Percentiles rank a stretch among this genome's conserved stretches.
These are phyloP conservation scores for Kwoniella sp. DNA, from an alignment of 768 basidiomycete genomes.

Conservation along the genomic window DNA sequence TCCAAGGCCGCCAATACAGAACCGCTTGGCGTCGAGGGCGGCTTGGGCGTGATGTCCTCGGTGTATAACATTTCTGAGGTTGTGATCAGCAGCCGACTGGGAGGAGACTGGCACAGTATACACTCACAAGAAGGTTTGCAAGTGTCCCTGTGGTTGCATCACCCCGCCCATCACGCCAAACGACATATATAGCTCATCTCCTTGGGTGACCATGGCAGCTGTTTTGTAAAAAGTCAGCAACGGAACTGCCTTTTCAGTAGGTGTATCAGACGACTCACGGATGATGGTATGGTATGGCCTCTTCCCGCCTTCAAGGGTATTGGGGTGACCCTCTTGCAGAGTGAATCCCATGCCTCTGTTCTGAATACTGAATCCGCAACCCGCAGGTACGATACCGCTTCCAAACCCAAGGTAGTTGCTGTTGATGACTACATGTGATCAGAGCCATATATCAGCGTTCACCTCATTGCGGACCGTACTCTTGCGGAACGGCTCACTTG, in stretches of 20 bases:
- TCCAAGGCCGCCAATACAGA: conserved; percentile 31
- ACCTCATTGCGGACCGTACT: neutral
- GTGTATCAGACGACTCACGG: conserved; percentile 14
- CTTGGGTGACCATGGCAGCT: conserved; percentile 39
- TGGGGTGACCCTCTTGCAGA: conserved; percentile 75
- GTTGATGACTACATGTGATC: conserved; percentile 58
- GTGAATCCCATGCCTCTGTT: conserved; percentile 83
- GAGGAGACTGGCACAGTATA: neutral
- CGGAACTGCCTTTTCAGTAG: neutral
- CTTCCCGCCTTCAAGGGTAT: conserved; percentile 67
- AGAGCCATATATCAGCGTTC: neutral
- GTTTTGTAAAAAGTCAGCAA: neutral
- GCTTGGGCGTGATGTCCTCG: conserved; percentile 35
- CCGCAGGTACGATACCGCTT: conserved; percentile 79
- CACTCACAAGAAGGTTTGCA: conserved; percentile 36
- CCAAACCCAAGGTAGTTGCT: conserved; percentile 90
- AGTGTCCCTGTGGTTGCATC: conserved; percentile 42
- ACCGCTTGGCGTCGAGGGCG: conserved; percentile 37
- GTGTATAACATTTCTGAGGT: conserved; percentile 29
- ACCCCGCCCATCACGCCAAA: conserved; percentile 42
- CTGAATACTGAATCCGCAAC: conserved; percentile 90
- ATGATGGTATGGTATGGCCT: conserved; percentile 30
- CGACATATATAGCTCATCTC: conserved; percentile 33
- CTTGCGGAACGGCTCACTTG: conserved; percentile 11
- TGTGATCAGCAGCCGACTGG: neutral